Percentiles rank a stretch among this genome's conserved stretches.
phyloP scores from a whole-genome alignment of 805 yeast species.

The Yarrowia deformans region DNA sequence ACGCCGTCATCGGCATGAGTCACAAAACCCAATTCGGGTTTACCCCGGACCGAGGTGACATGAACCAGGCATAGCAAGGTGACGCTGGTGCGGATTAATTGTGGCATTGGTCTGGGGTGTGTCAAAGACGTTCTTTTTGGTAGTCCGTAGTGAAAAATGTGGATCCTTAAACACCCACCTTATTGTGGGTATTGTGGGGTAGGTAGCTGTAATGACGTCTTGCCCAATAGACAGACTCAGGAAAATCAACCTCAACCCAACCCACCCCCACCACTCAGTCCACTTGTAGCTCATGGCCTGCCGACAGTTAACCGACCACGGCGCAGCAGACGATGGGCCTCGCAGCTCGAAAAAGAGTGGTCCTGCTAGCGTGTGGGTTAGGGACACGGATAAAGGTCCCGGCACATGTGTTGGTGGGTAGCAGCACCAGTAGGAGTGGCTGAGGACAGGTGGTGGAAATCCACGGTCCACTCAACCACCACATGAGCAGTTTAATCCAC shows the following conservation, averaged over 20 bases:
- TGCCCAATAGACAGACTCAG: too few relatives aligned
- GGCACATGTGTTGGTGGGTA: slow-evolving; percentile 17
- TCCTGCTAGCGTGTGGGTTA: background rate
- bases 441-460: background rate
- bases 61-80: slow-evolving; percentile 9
- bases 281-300: slow-evolving; percentile 20
- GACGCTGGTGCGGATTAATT: background rate
- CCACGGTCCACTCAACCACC: too few relatives aligned
- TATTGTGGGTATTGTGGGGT: too few relatives aligned
- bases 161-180: too few relatives aligned
- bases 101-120: too few relatives aligned
- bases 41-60: slow-evolving; percentile 40
- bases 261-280: background rate
- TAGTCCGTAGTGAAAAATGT: too few relatives aligned
- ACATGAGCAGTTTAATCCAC: too few relatives aligned
- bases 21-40: slow-evolving; percentile 37
- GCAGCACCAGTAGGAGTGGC: background rate
- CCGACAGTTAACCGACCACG: slow-evolving; percentile 31
- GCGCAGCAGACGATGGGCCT: background rate
- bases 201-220: too few relatives aligned
- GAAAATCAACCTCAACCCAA: too few relatives aligned
- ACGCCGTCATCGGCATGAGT: slow-evolving; percentile 37
- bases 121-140: too few relatives aligned
- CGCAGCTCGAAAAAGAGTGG: background rate
- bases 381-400: slow-evolving; percentile 27